A percentile compares a stretch with the other conserved stretches of the same genome.
Conservation (phyloP, 495 filamentous ascomycete genomes). For the Lasiosphaeris hirsuta region DNA sequence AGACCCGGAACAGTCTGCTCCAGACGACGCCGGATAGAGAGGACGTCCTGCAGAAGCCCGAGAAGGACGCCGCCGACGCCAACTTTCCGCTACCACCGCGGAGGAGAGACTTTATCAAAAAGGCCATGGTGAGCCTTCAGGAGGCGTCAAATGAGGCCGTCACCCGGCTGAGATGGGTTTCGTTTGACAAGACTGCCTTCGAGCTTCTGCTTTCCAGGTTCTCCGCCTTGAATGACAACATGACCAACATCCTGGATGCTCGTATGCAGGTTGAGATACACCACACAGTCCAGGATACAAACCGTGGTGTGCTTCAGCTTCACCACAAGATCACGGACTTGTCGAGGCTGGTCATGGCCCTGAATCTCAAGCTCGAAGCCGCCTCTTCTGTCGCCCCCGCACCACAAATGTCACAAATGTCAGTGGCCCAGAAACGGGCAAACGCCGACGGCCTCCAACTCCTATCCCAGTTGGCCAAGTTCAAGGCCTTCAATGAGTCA, state of each 20-base stretch:
- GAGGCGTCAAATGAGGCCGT: slow-evolving; percentile 29
- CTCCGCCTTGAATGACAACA: slow-evolving; percentile 41
- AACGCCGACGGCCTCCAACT: slow-evolving; percentile 35
- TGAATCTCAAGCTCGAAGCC: slow-evolving; percentile 33
- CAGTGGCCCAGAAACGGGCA: slow-evolving; percentile 26
- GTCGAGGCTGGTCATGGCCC: slow-evolving; percentile 38
- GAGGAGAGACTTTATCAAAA: slow-evolving; percentile 38
- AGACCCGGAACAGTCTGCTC: slow-evolving; percentile 31
- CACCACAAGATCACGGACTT: slow-evolving; percentile 41
- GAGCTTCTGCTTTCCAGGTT: slow-evolving; percentile 40
- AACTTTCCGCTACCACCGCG: slow-evolving; percentile 34
- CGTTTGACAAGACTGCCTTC: slow-evolving; percentile 43
- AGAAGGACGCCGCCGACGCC: slow-evolving; percentile 36
- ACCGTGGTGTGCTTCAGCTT: slow-evolving; percentile 42
- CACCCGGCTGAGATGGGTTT: slow-evolving; percentile 37
- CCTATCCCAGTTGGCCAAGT: slow-evolving; percentile 42
- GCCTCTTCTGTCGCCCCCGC: slow-evolving; percentile 12
- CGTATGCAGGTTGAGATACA: slow-evolving; percentile 44
- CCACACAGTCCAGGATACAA: slow-evolving; percentile 44
- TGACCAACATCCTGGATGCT: slow-evolving; percentile 43
- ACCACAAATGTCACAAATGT: slow-evolving; percentile 27
- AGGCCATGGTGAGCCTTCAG: slow-evolving; percentile 36
- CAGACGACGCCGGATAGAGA: slow-evolving; percentile 28
- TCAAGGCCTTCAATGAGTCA: slow-evolving; percentile 47
- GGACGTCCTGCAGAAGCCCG: slow-evolving; percentile 30